These are phyloP conservation scores for Neonectria sp. DNA, from an alignment of 2,329 filamentous ascomycete species.

Conservation along the genomic window DNA sequence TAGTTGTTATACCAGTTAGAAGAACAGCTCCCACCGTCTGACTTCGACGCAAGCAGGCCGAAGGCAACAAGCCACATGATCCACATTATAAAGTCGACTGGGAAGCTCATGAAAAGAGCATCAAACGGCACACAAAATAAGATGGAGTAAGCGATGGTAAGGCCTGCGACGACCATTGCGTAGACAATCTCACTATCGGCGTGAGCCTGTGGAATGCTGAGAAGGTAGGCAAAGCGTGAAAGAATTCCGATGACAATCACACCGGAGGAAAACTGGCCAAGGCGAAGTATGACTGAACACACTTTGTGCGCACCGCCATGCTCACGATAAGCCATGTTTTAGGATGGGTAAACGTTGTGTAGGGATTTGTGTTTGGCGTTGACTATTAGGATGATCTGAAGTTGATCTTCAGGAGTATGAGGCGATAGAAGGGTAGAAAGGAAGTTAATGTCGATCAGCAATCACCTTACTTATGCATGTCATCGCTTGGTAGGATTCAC, in stretches of 20 bases:
- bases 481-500: background rate
- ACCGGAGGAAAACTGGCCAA: background rate
- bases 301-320: background rate
- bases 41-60: slow-evolving; percentile 43
- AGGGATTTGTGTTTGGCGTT: background rate
- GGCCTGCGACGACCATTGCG: background rate
- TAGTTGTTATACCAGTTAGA: slow-evolving; percentile 43
- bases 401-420: background rate
- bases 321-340: background rate
- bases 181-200: background rate
- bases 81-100: slow-evolving; percentile 46
- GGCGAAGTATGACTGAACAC: background rate
- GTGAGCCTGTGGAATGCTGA: background rate
- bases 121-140: slow-evolving; percentile 34
- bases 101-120: slow-evolving; percentile 42
- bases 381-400: background rate
- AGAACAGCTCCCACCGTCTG: background rate
- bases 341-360: background rate
- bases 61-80: slow-evolving; percentile 49
- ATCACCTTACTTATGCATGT: background rate
- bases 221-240: background rate
- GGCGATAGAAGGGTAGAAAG: too few relatives aligned
- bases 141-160: background rate
- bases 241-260: background rate
- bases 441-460: background rate